Evolutionary conservation across 2,329 filamentous ascomycete genomes (phyloP).

Genomic region (Xylogone sp.): DNA sequence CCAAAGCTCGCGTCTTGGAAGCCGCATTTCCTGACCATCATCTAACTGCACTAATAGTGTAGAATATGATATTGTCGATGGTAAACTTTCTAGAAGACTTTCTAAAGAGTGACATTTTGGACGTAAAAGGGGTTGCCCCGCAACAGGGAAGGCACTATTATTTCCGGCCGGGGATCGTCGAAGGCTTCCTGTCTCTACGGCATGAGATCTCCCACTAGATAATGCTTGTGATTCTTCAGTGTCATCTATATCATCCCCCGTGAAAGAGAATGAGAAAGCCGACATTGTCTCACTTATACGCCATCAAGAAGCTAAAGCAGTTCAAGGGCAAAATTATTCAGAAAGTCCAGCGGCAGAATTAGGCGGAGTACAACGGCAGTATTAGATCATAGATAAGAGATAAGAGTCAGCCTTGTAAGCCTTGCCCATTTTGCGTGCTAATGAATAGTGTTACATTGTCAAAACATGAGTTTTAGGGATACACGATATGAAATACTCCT

Average conservation of each 20-base stretch:
- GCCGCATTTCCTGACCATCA: constrained; percentile 44
- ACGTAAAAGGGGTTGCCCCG: constrained; percentile 56
- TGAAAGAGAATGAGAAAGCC: constrained; percentile 48
- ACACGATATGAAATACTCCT: too few relatives aligned
- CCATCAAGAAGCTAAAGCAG: neutral
- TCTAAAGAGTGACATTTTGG: constrained; percentile 48
- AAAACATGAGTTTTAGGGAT: too few relatives aligned
- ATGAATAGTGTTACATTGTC: too few relatives aligned
- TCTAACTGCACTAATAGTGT: constrained; percentile 58
- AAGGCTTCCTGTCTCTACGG: constrained; percentile 29
- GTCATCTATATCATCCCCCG: constrained; percentile 61
- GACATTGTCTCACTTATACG: constrained; percentile 18
- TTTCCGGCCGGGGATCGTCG: constrained; percentile 11
- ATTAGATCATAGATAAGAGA: neutral
- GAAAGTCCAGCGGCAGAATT: neutral
- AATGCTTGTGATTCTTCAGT: constrained; percentile 18
- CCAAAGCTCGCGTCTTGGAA: constrained; percentile 76
- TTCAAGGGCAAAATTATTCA: neutral
- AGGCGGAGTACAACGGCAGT: neutral
- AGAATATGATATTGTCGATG: constrained; percentile 70
- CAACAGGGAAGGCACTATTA: constrained; percentile 53
- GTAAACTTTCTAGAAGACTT: constrained; percentile 54
- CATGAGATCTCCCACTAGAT: constrained; percentile 13
- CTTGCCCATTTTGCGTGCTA: neutral
- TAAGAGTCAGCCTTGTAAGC: neutral